phyloP scores from a whole-genome alignment of 208 protist genomes.

The Trypanosoma lewisi region DNA sequence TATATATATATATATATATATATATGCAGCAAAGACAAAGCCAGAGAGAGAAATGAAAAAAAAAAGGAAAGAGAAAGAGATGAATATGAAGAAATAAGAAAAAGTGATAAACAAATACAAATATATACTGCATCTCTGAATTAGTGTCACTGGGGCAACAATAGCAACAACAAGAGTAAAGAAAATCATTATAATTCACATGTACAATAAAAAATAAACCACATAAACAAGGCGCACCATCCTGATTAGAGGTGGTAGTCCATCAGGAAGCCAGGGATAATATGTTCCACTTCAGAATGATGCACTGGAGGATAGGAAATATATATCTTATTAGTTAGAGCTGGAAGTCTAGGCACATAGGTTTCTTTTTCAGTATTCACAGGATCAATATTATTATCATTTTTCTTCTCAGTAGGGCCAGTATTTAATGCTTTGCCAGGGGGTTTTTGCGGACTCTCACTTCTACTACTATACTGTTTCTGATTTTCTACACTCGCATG shows the following conservation, averaged over 20 bases:
- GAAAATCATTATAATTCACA: not conserved
- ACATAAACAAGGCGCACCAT: not conserved
- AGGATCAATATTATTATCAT: not conserved
- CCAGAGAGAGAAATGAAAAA: constrained; percentile 14
- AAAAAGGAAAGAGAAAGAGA: constrained; percentile 10
- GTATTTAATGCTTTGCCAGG: not conserved
- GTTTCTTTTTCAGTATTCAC: not conserved
- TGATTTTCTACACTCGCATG: not conserved
- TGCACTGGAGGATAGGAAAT: not conserved
- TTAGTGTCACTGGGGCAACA: not conserved
- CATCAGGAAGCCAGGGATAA: not conserved
- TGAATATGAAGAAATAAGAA: constrained; percentile 8
- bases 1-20: constrained; percentile 20
- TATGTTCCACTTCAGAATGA: not conserved
- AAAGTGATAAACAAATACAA: not conserved
- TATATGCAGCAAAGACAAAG: not conserved
- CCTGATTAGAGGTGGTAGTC: not conserved
- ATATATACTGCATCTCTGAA: not conserved
- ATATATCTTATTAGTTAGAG: not conserved
- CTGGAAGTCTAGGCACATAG: not conserved
- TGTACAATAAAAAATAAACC: not conserved
- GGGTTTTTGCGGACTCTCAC: not conserved
- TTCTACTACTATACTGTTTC: not conserved
- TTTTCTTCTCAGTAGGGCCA: not conserved
- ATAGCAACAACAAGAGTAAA: constrained; percentile 12